Evolutionary conservation across 2,329 filamentous ascomycete genomes (phyloP).

Genomic region (Epichloe sp.): DNA sequence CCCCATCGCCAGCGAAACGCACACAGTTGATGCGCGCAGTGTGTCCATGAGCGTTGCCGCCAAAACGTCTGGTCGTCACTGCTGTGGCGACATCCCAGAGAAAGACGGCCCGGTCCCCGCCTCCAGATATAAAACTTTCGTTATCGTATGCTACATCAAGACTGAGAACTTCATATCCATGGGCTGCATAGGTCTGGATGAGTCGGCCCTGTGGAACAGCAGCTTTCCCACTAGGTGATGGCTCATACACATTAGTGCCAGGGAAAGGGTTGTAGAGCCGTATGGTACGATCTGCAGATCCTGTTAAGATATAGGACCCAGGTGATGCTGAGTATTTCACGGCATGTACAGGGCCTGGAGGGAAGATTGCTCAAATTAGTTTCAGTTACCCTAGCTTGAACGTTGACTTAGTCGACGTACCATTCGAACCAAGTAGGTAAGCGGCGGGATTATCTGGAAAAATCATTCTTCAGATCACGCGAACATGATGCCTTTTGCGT

Average conservation of each 20-base stretch:
- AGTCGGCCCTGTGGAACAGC: conserved; percentile 40
- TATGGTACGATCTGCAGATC: conserved; percentile 72
- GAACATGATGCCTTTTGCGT: not conserved
- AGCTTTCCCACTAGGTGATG: conserved; percentile 14
- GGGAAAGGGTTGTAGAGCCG: conserved; percentile 71
- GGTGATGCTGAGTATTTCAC: conserved; percentile 60
- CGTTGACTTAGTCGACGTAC: conserved; percentile 21
- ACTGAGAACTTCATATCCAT: conserved; percentile 85
- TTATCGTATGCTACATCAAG: conserved; percentile 66
- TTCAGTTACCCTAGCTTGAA: not conserved
- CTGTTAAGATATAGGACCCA: conserved; percentile 70
- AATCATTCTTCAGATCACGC: conserved; percentile 20
- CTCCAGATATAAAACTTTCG: conserved; percentile 70
- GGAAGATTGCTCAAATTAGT: not conserved
- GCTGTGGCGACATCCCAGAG: conserved; percentile 87
- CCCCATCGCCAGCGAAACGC: conserved; percentile 62
- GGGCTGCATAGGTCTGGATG: conserved; percentile 78
- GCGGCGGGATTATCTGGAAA: conserved; percentile 37
- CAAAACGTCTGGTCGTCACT: conserved; percentile 63
- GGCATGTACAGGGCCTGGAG: conserved; percentile 55
- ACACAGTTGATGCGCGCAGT: conserved; percentile 65
- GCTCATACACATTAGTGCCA: conserved; percentile 23
- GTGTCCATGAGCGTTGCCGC: conserved; percentile 48
- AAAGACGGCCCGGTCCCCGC: conserved; percentile 83
- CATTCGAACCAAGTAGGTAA: conserved; percentile 45